Base-by-base conservation (phyloP, 805 yeast species). In the Ogataea neopini region DNA sequence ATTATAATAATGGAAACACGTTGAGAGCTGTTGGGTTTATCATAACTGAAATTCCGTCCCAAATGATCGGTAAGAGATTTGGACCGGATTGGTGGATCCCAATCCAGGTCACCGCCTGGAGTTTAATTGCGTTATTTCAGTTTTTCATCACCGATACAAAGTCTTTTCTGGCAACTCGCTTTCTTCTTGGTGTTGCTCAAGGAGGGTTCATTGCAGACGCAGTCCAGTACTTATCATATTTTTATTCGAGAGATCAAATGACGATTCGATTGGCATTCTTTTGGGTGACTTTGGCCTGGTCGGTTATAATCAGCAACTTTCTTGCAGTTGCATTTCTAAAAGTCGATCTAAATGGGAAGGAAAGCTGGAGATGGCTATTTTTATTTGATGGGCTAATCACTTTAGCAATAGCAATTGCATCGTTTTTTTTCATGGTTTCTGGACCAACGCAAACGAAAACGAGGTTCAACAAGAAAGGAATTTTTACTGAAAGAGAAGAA, bases 41-140 rank as follows among this genome's bases (percentile, higher is more conserved):
- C 43, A 56, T 67, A 17, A 78, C 84, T 15, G 88, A 84, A 60
- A 61, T 83, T 11, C 88, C 88, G 0, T 81, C 86, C 2, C 87
- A 83, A 58, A 68, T 83, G 52, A 69, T 83, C 26, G 77, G 85
- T n/a, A 83, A 84, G 61, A 72, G 71, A 44, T 44, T 83, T 29
- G 89, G 88, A 11, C 78, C 85, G 3, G 87, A 82, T 56, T 55
- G 70, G 20, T 81, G 84, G 77, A 76, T 83, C 50, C 86, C 87
- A 2, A 63, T 71, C 33, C 86, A 83, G 57, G 73, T 83, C 62
- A 55, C 68, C 17, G 50, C 72, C 1, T 83, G 88, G 88, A 71
- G 78, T 50, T 48, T 73, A 10, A 77, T 80, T 7, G 78, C 83
- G 3, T 62, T 75, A n/a, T 49, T 51, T 28, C 72, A 69, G 50